Evolutionary conservation across 2,329 filamentous ascomycete genomes (phyloP).

Genomic region (Incumbomyces lentus): DNA sequence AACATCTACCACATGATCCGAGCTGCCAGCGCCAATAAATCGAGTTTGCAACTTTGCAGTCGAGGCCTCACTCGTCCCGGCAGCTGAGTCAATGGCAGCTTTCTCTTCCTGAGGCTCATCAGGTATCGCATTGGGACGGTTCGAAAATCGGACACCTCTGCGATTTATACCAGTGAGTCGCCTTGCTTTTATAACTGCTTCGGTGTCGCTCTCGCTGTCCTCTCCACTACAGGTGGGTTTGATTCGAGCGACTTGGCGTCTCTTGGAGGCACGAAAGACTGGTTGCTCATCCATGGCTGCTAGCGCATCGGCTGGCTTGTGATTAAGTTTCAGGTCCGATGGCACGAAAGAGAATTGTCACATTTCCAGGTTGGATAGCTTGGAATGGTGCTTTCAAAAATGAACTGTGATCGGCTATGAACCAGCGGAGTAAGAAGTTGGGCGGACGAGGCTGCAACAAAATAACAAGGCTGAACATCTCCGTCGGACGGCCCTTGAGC

Average conservation of each 20-base stretch:
- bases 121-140: not conserved
- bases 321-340: no score
- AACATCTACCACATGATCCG: slow-evolving; percentile 47
- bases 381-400: no score
- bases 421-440: no score
- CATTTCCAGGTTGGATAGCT: no score
- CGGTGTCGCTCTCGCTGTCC: slow-evolving; percentile 8
- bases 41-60: slow-evolving; percentile 27
- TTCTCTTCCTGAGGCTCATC: not conserved
- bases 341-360: no score
- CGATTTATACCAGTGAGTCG: slow-evolving; percentile 10
- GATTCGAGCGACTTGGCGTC: slow-evolving; percentile 12
- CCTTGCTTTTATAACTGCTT: slow-evolving; percentile 9
- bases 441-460: no score
- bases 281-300: slow-evolving; percentile 16
- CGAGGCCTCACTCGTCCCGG: slow-evolving; percentile 20
- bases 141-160: slow-evolving; percentile 16
- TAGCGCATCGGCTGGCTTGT: not conserved
- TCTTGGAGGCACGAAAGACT: slow-evolving; percentile 17
- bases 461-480: no score
- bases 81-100: slow-evolving; percentile 7
- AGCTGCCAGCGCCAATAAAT: slow-evolving; percentile 44
- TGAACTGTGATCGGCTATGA: no score
- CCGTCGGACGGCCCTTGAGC: no score
- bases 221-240: not conserved